Conservation (phyloP, 2,329 filamentous ascomycete genomes). For the Raffaelea deltoideospora region DNA sequence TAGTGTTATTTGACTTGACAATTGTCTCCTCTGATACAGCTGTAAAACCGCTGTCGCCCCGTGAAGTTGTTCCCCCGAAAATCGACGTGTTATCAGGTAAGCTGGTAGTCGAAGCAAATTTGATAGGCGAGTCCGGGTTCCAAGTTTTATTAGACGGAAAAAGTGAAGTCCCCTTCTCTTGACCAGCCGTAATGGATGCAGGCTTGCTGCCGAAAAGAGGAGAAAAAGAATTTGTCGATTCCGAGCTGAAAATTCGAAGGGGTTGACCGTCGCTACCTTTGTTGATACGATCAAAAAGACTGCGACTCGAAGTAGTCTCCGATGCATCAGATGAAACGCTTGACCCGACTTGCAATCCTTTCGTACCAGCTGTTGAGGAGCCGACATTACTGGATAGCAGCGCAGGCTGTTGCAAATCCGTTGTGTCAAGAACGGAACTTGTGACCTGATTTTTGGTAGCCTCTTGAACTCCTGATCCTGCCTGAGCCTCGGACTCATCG, state of each 20-base stretch:
- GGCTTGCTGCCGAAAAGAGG: conserved; percentile 13
- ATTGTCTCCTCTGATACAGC: no score
- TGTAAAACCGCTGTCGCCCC: no score
- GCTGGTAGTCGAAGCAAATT: conserved; percentile 3
- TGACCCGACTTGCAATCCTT: conserved; percentile 13
- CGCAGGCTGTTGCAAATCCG: no score
- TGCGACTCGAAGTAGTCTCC: conserved; percentile 30
- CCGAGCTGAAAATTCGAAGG: conserved; percentile 23
- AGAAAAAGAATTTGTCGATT: conserved; percentile 4
- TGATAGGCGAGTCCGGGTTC: conserved; percentile 36
- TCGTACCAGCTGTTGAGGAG: no score
- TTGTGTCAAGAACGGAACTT: no score
- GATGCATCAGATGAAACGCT: conserved; percentile 25
- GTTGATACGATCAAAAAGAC: conserved; percentile 40
- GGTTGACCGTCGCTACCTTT: conserved; percentile 34
- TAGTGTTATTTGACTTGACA: no score
- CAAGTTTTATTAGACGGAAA: conserved; percentile 28
- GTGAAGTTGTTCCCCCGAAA: no score
- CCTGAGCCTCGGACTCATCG: conserved; percentile 29
- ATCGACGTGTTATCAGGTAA: neutral
- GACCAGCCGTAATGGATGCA: conserved; percentile 25
- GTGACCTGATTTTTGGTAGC: no score
- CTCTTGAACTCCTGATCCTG: conserved; percentile 26
- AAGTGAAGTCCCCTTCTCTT: conserved; percentile 20
- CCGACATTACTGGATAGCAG: no score